Conservation (phyloP, 2,329 filamentous ascomycete genomes). For the Colletotrichum incanum region DNA sequence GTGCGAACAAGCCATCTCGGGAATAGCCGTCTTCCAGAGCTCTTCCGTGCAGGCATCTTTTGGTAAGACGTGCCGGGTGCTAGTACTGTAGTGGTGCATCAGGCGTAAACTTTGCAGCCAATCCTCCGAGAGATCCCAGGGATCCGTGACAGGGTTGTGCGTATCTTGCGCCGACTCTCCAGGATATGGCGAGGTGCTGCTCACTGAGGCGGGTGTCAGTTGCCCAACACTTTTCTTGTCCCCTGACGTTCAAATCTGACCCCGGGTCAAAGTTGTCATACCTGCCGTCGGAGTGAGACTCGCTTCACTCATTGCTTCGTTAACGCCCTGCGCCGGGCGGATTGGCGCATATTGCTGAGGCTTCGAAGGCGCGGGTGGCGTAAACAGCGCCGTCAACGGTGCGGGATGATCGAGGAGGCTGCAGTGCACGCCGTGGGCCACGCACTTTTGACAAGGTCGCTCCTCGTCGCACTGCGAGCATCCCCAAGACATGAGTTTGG, state of each 20-base stretch:
- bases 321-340: background rate
- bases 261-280: background rate
- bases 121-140: constrained; percentile 44
- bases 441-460: constrained; percentile 54
- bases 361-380: constrained; percentile 30
- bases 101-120: constrained; percentile 56
- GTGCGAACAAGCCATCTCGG: constrained; percentile 39
- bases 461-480: constrained; percentile 50
- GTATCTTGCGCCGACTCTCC: constrained; percentile 2
- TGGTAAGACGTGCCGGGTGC: constrained; percentile 50
- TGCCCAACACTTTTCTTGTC: background rate
- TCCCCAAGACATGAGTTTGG: background rate
- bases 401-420: constrained; percentile 42
- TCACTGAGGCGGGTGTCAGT: constrained; percentile 8
- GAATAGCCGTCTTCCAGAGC: constrained; percentile 41
- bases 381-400: background rate
- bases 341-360: constrained; percentile 3
- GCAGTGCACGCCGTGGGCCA: constrained; percentile 54
- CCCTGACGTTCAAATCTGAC: too few species aligned
- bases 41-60: constrained; percentile 40
- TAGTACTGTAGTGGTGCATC: constrained; percentile 54
- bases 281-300: constrained; percentile 38
- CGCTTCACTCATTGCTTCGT: constrained; percentile 13
- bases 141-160: constrained; percentile 22
- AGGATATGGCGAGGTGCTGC: constrained; percentile 27